Percentiles rank a stretch among this genome's conserved stretches.
phyloP scores from a whole-genome alignment of 345 rosid species.

The Nasturtium officinale region DNA sequence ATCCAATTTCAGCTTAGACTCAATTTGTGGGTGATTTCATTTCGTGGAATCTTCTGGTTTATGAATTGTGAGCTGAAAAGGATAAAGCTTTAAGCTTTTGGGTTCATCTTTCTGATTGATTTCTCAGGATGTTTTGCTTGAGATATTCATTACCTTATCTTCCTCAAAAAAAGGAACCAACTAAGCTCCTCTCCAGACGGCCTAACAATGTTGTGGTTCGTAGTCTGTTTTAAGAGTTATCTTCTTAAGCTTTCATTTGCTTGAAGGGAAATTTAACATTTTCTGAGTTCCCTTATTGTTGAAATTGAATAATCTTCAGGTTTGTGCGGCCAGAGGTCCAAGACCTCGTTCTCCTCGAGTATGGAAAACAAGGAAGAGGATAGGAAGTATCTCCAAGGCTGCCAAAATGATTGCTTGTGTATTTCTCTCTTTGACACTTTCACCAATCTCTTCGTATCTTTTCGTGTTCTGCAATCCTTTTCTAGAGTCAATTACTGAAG shows the following conservation, averaged over 20 bases:
- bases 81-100: constrained; percentile 1
- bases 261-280: no score
- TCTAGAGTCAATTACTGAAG: background rate
- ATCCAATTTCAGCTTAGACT: background rate
- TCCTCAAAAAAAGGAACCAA: constrained; percentile 47
- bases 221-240: background rate
- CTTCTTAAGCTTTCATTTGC: no score
- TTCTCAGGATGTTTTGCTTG: constrained; percentile 59
- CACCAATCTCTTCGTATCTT: background rate
- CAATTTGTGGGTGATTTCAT: background rate
- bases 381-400: constrained; percentile 84
- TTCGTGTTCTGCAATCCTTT: background rate
- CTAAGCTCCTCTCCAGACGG: constrained; percentile 35
- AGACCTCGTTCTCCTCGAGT: constrained; percentile 90
- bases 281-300: background rate
- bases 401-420: constrained; percentile 74
- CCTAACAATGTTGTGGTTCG: constrained; percentile 60
- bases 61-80: background rate
- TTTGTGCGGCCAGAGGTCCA: constrained; percentile 88
- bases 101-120: background rate
- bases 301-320: constrained; percentile 43
- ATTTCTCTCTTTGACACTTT: constrained; percentile 26
- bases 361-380: constrained; percentile 71
- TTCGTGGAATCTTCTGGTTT: background rate
- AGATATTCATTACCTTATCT: constrained; percentile 56